Evolutionary conservation across 2,329 filamentous ascomycete genomes (phyloP), one percentile per base, ranked within the genome.

Genomic region (Penicillium nordicum): DNA sequence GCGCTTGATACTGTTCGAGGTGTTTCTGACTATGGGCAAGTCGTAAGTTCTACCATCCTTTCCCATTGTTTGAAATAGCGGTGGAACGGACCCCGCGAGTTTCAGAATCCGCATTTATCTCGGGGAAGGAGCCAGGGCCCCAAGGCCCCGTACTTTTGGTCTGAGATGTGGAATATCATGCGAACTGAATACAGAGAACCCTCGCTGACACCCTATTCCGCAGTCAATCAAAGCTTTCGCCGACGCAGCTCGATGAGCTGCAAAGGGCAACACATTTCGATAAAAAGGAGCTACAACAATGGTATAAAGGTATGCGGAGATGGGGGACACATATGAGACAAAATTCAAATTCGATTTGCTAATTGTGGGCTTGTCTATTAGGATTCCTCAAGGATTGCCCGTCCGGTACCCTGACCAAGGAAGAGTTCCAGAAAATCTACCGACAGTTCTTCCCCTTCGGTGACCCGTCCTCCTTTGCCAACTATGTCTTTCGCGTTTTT

Each of bases 341-440:
- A n/a, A 16, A 2, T 14, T 18, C 5, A 16, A 37, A 40, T 8
- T 4, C 23, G 12, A 41, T 37, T 40, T 29, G 57, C 54, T 73
- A 52, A 69, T 44, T 27, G 30, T n/a, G 18, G 46, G 25, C 14
- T 16, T 53, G 10, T 34, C 12, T 69, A 97, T 69, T 69, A 97
- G 93, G 93, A 63, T 97, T 99, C 80, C 83, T 97, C 60, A 97
- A 97, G 81, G 94, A 99, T 78, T 99, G 94, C 78, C 94, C 94
- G 5, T 92, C 90, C 41, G 94, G 94, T 75, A 96, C 92, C 82
- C 88, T 99, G 74, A 94, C 90, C 70, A 99, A 97, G 79, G 89
- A 96, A 72, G 94, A 99, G 77, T 99, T 99, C 76, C 94, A 97
- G 78, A 97, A 97, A 80, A 99, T 99, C 71, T 99, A 99, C 79